Conservation (phyloP, 1,139 yeast genomes). For the Keqinozyma sinolaborantium region DNA sequence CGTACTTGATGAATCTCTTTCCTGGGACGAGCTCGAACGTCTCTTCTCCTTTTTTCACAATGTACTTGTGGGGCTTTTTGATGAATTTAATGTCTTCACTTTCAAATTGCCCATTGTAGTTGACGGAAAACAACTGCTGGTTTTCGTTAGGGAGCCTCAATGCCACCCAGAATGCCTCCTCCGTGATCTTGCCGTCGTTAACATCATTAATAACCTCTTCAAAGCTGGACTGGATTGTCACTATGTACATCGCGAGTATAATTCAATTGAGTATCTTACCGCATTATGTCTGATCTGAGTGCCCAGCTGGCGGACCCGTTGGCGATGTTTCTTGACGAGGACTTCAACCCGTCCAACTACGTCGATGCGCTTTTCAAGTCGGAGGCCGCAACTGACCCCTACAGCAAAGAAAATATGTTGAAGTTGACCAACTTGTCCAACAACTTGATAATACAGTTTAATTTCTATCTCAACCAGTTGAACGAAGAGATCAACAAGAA, state of each 20-base stretch:
- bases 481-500: slow-evolving; percentile 29
- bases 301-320: slow-evolving; percentile 10
- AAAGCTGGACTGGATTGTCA: slow-evolving; percentile 41
- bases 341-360: slow-evolving; percentile 33
- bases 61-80: slow-evolving; percentile 2
- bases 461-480: slow-evolving; percentile 56
- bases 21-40: slow-evolving; percentile 7
- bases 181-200: slow-evolving; percentile 11
- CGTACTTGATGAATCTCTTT: slow-evolving; percentile 2
- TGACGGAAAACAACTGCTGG: slow-evolving; percentile 16
- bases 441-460: slow-evolving; percentile 52
- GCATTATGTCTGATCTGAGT: background rate
- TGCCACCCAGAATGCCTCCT: slow-evolving; percentile 38
- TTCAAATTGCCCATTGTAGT: slow-evolving; percentile 2
- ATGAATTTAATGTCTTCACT: background rate
- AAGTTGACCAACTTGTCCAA: slow-evolving; percentile 28
- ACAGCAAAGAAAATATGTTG: slow-evolving; percentile 21
- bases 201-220: slow-evolving; percentile 38
- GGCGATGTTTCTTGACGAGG: slow-evolving; percentile 40
- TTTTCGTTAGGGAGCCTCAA: slow-evolving; percentile 25
- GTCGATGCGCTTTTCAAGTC: slow-evolving; percentile 35
- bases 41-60: slow-evolving; percentile 2
- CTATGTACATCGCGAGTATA: slow-evolving; percentile 12
- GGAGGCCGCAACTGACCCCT: slow-evolving; percentile 12
- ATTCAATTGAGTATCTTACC: slow-evolving; percentile 3